A percentile compares a stretch with the other conserved stretches of the same genome.
phyloP scores from a whole-genome alignment of 371 early-diverging fungal species.

The Dentiscutata heterogama region DNA sequence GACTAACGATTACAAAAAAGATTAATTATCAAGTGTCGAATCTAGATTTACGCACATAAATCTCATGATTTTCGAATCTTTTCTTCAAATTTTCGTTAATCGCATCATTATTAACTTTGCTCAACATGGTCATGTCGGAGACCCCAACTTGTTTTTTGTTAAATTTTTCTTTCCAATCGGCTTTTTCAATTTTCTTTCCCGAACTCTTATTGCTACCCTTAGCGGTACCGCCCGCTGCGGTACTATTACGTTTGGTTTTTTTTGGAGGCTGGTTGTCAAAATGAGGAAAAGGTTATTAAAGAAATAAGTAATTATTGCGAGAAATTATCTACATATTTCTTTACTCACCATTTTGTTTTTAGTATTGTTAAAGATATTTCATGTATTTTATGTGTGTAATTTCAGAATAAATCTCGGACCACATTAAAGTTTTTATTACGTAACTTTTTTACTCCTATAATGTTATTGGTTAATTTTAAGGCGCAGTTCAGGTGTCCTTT shows the following conservation, averaged over 20 bases:
- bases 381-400: no score
- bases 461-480: no score
- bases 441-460: no score
- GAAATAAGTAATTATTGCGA: no score
- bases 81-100: slow-evolving; percentile 89
- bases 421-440: no score
- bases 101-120: slow-evolving; percentile 87
- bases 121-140: slow-evolving; percentile 88
- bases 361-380: no score
- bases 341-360: no score
- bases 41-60: slow-evolving; percentile 71
- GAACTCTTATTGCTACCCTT: not conserved
- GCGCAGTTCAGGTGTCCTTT: no score
- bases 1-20: not conserved
- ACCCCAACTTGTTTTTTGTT: slow-evolving; percentile 90
- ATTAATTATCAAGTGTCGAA: not conserved
- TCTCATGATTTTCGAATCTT: slow-evolving; percentile 85
- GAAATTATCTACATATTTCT: no score
- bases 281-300: no score
- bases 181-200: slow-evolving; percentile 63
- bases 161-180: slow-evolving; percentile 84
- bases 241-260: not conserved
- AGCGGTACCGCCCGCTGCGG: not conserved
- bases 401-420: no score
- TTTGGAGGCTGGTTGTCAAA: not conserved